These are phyloP conservation scores for Metschnikowia similis DNA, from an alignment of 805 yeast species.

Conservation along the genomic window DNA sequence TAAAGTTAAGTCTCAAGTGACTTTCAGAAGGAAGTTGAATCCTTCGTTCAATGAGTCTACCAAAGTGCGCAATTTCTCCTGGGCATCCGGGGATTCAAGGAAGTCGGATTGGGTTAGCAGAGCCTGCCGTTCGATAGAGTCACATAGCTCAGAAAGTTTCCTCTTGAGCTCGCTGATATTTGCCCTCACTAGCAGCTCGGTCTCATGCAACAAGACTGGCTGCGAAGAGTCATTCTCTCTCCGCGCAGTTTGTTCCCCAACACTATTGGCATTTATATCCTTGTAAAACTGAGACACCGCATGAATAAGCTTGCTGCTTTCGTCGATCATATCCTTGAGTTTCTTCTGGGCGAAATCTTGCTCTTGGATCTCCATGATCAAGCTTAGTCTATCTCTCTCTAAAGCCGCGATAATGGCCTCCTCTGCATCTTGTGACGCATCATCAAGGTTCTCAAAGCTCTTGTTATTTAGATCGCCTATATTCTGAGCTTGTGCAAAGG, in stretches of 20 bases:
- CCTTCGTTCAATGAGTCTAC: slow-evolving; percentile 2
- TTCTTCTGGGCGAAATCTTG: slow-evolving; percentile 32
- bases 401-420: slow-evolving; percentile 19
- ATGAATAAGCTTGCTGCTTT: slow-evolving; percentile 30
- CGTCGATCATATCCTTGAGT: slow-evolving; percentile 29
- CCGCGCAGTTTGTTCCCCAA: neutral
- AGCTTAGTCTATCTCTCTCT: slow-evolving; percentile 26
- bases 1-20: neutral
- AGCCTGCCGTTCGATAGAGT: slow-evolving; percentile 1
- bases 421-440: slow-evolving; percentile 9
- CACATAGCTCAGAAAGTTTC: neutral
- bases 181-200: neutral
- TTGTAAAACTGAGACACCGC: slow-evolving; percentile 30
- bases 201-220: neutral
- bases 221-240: neutral
- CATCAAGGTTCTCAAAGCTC: neutral
- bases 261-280: slow-evolving; percentile 4
- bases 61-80: neutral
- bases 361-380: slow-evolving; percentile 37
- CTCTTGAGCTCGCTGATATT: neutral
- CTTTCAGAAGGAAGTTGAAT: neutral
- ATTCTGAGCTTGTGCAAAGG: slow-evolving; percentile 9
- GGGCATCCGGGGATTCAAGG: neutral
- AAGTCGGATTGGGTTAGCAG: slow-evolving; percentile 2
- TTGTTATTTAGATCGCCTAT: neutral